Evolutionary conservation across 345 rosid genomes (phyloP).

Genomic region (Sapria himalayana): DNA sequence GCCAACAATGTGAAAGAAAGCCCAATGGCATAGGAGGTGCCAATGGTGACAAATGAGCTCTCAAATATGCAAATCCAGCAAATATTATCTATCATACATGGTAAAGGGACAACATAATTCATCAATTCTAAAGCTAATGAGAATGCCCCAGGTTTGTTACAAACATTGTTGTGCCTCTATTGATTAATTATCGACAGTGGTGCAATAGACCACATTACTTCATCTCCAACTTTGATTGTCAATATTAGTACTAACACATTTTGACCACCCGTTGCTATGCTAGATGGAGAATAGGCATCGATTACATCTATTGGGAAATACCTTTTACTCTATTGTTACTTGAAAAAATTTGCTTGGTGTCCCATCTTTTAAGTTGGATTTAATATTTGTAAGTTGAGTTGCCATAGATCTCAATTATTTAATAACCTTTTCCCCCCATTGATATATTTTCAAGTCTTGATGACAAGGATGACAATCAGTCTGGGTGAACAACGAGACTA

Average conservation of each 20-base stretch:
- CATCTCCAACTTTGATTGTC: no score
- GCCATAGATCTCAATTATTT: neutral
- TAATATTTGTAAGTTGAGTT: neutral
- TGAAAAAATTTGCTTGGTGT: neutral
- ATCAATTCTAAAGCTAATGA: neutral
- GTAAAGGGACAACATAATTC: neutral
- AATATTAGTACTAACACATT: no score
- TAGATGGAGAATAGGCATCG: no score
- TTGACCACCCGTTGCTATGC: no score
- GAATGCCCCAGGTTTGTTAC: neutral
- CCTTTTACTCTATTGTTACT: no score
- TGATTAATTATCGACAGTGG: neutral
- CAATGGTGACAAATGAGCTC: neutral
- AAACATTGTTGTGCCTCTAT: no score
- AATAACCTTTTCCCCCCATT: slow-evolving; percentile 1
- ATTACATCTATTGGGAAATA: no score
- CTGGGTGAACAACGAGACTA: slow-evolving; percentile 1
- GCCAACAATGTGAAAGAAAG: no score
- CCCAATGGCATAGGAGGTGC: no score
- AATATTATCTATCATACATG: no score
- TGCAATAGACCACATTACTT: no score
- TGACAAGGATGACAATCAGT: neutral
- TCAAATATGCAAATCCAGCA: neutral
- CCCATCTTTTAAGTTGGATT: neutral
- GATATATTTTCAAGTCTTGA: slow-evolving; percentile 1